Conservation (phyloP, 2,329 filamentous ascomycete genomes). For the Simplicillium aogashimaense region DNA sequence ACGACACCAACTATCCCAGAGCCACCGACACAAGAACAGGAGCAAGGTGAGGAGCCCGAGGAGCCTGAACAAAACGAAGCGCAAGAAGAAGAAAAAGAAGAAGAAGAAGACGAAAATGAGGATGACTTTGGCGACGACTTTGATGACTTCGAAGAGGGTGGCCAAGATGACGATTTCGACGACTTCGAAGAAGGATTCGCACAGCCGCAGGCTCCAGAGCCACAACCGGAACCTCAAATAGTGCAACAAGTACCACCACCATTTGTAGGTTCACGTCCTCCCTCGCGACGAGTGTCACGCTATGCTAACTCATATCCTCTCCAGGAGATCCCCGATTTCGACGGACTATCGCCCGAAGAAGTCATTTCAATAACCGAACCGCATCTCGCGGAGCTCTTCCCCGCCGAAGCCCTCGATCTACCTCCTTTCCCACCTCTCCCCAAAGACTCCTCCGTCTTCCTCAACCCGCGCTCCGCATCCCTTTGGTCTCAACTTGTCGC, state of each 20-base stretch:
- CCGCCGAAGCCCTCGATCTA: conserved; percentile 42
- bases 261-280: conserved; percentile 28
- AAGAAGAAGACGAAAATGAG: conserved; percentile 22
- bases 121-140: conserved; percentile 50
- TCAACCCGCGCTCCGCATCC: conserved; percentile 77
- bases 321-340: conserved; percentile 60
- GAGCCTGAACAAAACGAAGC: conserved; percentile 13
- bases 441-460: conserved; percentile 58
- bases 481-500: conserved; percentile 95
- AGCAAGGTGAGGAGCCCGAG: conserved; percentile 6
- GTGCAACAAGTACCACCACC: conserved; percentile 29
- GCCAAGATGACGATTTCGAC: conserved; percentile 46
- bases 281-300: background rate
- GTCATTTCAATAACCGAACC: conserved; percentile 52
- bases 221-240: conserved; percentile 15
- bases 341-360: conserved; percentile 49
- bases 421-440: conserved; percentile 39
- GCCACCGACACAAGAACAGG: background rate
- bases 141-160: conserved; percentile 53
- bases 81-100: conserved; percentile 15
- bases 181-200: conserved; percentile 69
- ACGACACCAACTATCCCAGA: background rate
- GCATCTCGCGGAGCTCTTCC: conserved; percentile 59
- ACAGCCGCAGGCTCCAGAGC: conserved; percentile 28
- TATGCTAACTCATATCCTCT: background rate